Base-by-base conservation (phyloP, 352 stramenopile genomes). In the Blastocystis sp. region DNA sequence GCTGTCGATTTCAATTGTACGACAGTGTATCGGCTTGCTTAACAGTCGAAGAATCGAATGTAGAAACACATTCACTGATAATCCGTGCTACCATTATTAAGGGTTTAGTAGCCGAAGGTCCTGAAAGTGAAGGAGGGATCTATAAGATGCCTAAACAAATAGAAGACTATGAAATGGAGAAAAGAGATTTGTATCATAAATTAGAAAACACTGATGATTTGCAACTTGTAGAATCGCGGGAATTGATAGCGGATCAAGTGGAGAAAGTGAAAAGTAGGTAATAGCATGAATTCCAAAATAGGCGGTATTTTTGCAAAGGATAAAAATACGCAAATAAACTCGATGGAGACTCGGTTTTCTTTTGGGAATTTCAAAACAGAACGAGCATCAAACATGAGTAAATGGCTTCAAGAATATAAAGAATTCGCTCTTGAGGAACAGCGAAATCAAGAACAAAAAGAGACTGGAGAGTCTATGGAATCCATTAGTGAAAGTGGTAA, bases 341-440 rank as follows among this genome's bases (percentile, higher is more conserved):
- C 13, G 11, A 13, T n/a, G 23, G 50, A 47, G 39, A 50, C 70
- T 15, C 70, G 70, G 39, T 80, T 80, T 47, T 47, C 53, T 6
- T 80, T 80, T 41, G 70, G 70, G 13, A 53, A 53, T 6, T 80
- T 80, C 39, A 47, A 61, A 66, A 80, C 70, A 1, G 45, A 45
- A 3, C 23, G 55, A 34, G 62, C 45, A 2, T 43, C 45, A 18
- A 23, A 64, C 26, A 37, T 43, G 45, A 26, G n/a, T n/a, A 80
- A 80, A 47, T 80, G 70, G 70, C 62, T 20, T 23, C 23, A 64
- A 62, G 70, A 80, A 26, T 80, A 80, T 41, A 37, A 9, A 45
- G 43, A 39, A 13, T 63, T 63, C 50, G 29, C 11, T 15, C 23
- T 20, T 18, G 70, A 63, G 18, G 68, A 61, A 41, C 26, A 20